Evolutionary conservation across 345 rosid species (phyloP).

Genomic region (Raphanus raphanistrum): DNA sequence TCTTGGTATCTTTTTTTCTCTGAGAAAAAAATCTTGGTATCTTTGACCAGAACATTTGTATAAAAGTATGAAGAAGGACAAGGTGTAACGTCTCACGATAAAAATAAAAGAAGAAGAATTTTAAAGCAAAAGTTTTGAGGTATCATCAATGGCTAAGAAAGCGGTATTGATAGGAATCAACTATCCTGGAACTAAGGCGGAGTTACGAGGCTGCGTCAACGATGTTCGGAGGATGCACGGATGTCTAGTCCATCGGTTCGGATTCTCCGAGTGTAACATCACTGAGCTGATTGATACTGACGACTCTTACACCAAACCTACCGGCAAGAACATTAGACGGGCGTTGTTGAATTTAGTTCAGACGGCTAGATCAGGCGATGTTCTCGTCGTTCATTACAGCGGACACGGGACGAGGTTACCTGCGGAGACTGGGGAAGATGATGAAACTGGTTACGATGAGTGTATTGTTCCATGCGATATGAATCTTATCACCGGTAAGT

Average conservation of each 20-base stretch:
- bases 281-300: slow-evolving; percentile 77
- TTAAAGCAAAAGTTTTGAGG: neutral
- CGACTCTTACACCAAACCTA: slow-evolving; percentile 58
- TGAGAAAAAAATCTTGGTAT: neutral
- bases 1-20: neutral
- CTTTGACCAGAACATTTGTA: neutral
- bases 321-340: slow-evolving; percentile 71
- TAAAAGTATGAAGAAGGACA: neutral
- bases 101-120: neutral
- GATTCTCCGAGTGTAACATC: slow-evolving; percentile 64
- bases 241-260: slow-evolving; percentile 68
- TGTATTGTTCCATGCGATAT: slow-evolving; percentile 94
- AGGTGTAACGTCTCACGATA: neutral
- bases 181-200: slow-evolving; percentile 86
- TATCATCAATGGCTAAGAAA: slow-evolving; percentile 55
- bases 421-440: slow-evolving; percentile 91
- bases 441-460: slow-evolving; percentile 91
- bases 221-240: slow-evolving; percentile 70
- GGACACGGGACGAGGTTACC: slow-evolving; percentile 98
- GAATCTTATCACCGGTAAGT: slow-evolving; percentile 87
- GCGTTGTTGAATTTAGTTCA: slow-evolving; percentile 54
- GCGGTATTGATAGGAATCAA: slow-evolving; percentile 87
- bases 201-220: slow-evolving; percentile 84
- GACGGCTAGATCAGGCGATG: slow-evolving; percentile 61
- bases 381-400: slow-evolving; percentile 83